Evolutionary conservation across 108 stramenopile species (phyloP).

Genomic region (Aurantiochytrium sp.): DNA sequence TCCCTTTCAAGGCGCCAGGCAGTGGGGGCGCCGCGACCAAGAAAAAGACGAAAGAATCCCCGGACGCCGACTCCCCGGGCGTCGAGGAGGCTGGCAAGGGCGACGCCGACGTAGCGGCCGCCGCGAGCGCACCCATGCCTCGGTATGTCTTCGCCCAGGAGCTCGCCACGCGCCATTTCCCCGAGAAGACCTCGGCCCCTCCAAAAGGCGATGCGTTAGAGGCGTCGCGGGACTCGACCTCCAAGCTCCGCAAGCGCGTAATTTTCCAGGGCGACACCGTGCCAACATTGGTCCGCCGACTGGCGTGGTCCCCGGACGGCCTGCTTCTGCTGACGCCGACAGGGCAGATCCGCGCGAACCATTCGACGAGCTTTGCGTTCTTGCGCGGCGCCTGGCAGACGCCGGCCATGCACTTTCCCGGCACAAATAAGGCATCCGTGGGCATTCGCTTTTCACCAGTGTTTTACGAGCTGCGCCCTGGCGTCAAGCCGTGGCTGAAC

Average conservation of each 20-base stretch:
- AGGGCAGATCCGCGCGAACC: slow-evolving; percentile 35
- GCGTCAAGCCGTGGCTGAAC: slow-evolving; percentile 34
- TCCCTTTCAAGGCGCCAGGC: too few relatives aligned
- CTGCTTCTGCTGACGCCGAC: slow-evolving; percentile 53
- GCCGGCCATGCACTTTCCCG: slow-evolving; percentile 43
- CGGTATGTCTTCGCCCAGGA: too few relatives aligned
- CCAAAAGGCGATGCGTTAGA: not conserved
- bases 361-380: slow-evolving; percentile 46
- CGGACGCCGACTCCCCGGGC: too few relatives aligned
- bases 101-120: too few relatives aligned
- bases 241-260: not conserved
- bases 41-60: too few relatives aligned
- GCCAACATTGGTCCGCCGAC: slow-evolving; percentile 56
- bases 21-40: too few relatives aligned
- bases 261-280: slow-evolving; percentile 50
- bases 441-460: slow-evolving; percentile 54
- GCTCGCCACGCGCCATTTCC: not conserved
- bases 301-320: slow-evolving; percentile 57
- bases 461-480: slow-evolving; percentile 40
- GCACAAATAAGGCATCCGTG: slow-evolving; percentile 47
- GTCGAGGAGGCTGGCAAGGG: too few relatives aligned
- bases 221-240: not conserved
- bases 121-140: too few relatives aligned
- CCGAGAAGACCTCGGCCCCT: not conserved
- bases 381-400: slow-evolving; percentile 36